phyloP scores from a whole-genome alignment of 2,329 filamentous ascomycete genomes.

The Claviceps lovelessii region DNA sequence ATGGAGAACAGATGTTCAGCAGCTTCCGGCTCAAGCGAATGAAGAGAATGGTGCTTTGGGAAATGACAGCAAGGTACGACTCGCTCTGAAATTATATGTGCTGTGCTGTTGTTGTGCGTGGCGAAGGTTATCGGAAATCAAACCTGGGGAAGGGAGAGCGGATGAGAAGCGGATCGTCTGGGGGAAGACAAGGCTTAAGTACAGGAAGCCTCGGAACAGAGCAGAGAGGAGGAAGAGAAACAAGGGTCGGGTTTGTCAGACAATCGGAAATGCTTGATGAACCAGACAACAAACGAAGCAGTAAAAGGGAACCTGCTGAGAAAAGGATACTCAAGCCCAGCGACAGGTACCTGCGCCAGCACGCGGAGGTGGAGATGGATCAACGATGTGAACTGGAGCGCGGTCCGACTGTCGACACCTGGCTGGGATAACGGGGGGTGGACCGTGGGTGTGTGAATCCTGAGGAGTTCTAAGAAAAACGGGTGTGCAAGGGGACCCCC shows the following conservation, averaged over 20 bases:
- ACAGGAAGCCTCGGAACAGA: slow-evolving; percentile 2
- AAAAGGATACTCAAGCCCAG: slow-evolving; percentile 2
- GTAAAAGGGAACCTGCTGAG: slow-evolving; percentile 1
- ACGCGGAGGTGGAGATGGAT: neutral
- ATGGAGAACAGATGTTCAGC: neutral
- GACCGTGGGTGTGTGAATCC: neutral
- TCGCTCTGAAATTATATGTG: neutral
- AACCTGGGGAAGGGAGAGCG: neutral
- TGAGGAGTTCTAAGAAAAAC: neutral
- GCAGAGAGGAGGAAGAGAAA: neutral
- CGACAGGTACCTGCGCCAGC: slow-evolving; percentile 9
- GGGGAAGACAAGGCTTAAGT: slow-evolving; percentile 2
- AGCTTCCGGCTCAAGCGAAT: neutral
- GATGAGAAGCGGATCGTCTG: neutral
- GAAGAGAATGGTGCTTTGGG: neutral
- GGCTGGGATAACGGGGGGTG: neutral
- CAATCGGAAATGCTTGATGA: slow-evolving; percentile 5
- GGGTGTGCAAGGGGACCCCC: neutral
- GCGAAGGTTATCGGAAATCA: neutral
- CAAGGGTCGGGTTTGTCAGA: neutral
- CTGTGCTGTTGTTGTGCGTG: neutral
- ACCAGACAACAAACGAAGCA: slow-evolving; percentile 2
- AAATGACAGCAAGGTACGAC: neutral
- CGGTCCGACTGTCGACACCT: neutral
- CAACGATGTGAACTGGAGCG: neutral